phyloP scores from a whole-genome alignment of 108 stramenopile species.

The Cyclostephanos invisitatus region DNA sequence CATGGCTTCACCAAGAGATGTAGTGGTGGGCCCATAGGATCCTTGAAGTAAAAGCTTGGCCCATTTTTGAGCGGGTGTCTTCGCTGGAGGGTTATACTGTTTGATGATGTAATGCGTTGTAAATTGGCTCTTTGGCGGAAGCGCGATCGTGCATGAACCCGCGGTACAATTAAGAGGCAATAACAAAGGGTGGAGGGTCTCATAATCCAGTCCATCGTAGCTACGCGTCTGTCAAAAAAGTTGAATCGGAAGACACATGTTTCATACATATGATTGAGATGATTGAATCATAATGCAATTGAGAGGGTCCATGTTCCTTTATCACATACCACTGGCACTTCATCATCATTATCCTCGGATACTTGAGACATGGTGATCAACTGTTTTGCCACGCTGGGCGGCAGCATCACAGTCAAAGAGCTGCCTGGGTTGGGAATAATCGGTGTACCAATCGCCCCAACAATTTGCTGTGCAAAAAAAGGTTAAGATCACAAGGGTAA shows the following conservation, averaged over 20 bases:
- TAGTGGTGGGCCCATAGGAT: conserved; percentile 21
- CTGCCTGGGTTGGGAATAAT: conserved; percentile 5
- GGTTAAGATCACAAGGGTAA: no score
- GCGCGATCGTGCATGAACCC: neutral
- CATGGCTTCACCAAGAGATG: conserved; percentile 26
- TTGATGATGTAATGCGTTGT: conserved; percentile 24
- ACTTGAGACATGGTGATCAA: conserved; percentile 22
- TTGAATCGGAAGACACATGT: neutral
- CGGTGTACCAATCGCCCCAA: conserved; percentile 13
- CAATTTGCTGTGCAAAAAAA: neutral
- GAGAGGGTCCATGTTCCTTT: no score
- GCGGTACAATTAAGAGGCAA: conserved; percentile 10
- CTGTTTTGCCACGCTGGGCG: conserved; percentile 1
- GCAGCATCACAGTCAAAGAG: conserved; percentile 2
- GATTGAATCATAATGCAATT: no score
- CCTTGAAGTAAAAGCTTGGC: conserved; percentile 28
- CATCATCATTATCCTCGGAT: conserved; percentile 4
- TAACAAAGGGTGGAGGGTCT: conserved; percentile 22
- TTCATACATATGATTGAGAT: neutral
- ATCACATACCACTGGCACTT: conserved; percentile 8
- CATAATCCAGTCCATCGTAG: conserved; percentile 28
- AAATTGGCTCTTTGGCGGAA: neutral
- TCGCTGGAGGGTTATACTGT: conserved; percentile 6
- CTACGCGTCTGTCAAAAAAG: conserved; percentile 3
- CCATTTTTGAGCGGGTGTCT: neutral